A percentile compares a stretch with the other conserved stretches of the same genome.
Conservation (phyloP, 2,329 filamentous ascomycete species). For the Trichoderma atroviride region DNA sequence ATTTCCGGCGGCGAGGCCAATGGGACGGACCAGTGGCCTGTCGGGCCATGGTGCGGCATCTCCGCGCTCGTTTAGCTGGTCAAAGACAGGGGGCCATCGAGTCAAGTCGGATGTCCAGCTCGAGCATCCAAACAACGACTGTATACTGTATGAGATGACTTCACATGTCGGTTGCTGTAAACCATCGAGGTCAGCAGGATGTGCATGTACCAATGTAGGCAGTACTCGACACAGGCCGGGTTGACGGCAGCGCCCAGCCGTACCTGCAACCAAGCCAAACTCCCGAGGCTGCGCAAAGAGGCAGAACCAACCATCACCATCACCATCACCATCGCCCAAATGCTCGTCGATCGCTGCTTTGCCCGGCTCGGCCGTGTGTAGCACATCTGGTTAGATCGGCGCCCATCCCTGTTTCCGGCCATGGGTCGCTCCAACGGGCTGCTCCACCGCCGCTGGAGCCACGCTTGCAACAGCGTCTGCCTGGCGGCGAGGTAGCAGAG, state of each 20-base stretch:
- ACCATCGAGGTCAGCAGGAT: neutral
- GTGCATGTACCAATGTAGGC: neutral
- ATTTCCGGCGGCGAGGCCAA: constrained; percentile 20
- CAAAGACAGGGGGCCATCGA: neutral
- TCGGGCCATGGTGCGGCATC: constrained; percentile 26
- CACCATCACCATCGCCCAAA: neutral
- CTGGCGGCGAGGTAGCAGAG: neutral
- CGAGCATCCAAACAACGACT: neutral
- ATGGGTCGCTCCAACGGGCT: neutral
- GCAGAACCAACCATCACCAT: too few species aligned
- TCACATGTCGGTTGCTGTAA: constrained; percentile 7
- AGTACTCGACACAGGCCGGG: neutral
- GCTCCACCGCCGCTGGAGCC: constrained; percentile 2
- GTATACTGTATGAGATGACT: neutral
- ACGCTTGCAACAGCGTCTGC: constrained; percentile 15
- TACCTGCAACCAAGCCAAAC: neutral
- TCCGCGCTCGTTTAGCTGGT: constrained; percentile 13
- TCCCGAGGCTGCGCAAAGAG: neutral
- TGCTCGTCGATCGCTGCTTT: constrained; percentile 22
- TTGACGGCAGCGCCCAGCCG: neutral
- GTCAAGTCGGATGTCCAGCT: neutral
- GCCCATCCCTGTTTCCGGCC: constrained; percentile 24
- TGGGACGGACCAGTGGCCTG: neutral
- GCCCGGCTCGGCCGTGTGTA: constrained; percentile 27
- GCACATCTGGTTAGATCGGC: constrained; percentile 27